A percentile compares a stretch with the other conserved stretches of the same genome.
phyloP scores from a whole-genome alignment of 2,329 filamentous ascomycete species.

The Ilyonectria robusta region DNA sequence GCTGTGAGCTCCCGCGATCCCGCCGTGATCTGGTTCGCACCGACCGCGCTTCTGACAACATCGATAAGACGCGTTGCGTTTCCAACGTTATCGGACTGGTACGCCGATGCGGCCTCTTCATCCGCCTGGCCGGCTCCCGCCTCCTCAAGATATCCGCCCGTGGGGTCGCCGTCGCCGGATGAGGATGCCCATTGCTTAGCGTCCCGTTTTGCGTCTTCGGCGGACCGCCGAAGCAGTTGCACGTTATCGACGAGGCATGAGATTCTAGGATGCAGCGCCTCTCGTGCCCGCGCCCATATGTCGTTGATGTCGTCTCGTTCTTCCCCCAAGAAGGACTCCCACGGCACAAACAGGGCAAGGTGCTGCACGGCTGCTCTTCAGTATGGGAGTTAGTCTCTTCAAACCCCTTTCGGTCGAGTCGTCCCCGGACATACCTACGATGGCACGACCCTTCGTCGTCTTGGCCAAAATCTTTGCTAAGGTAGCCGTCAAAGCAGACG shows the following conservation, averaged over 20 bases:
- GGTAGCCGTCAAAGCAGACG: no score
- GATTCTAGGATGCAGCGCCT: background rate
- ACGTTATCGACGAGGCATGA: background rate
- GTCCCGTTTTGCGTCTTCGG: conserved; percentile 8
- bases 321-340: background rate
- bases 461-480: no score
- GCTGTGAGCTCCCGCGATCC: conserved; percentile 14
- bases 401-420: no score
- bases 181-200: background rate
- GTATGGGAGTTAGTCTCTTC: background rate
- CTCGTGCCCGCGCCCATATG: background rate
- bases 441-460: no score
- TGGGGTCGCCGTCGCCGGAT: background rate
- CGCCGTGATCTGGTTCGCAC: conserved; percentile 14
- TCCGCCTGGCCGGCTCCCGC: background rate
- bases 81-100: background rate
- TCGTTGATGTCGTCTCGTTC: background rate
- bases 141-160: background rate
- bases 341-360: background rate
- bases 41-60: conserved; percentile 13
- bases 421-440: no score
- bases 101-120: background rate
- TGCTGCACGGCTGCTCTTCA: background rate
- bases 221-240: background rate
- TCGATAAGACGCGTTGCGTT: conserved; percentile 13